These are phyloP conservation scores for Aureobasidium zeae DNA, from an alignment of 2,329 filamentous ascomycete species.

Conservation along the genomic window DNA sequence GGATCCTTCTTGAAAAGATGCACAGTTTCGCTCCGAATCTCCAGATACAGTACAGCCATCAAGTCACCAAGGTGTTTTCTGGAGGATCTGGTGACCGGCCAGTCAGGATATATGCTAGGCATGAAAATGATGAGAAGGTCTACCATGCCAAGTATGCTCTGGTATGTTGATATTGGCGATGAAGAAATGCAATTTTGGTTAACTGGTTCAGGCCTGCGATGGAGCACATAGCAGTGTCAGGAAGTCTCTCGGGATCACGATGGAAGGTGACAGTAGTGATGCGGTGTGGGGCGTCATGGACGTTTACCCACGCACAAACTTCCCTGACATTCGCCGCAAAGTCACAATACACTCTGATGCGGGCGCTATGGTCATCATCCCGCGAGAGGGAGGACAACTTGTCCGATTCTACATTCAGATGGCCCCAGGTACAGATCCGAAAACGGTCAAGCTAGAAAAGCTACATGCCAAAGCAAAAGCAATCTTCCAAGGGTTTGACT, in stretches of 20 bases:
- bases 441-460: too few species aligned
- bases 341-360: constrained; percentile 61
- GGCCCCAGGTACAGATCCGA: too few species aligned
- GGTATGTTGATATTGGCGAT: too few species aligned
- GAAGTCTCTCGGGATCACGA: constrained; percentile 20
- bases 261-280: constrained; percentile 24
- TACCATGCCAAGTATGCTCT: constrained; percentile 20
- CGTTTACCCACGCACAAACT: constrained; percentile 23
- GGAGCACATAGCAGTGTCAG: constrained; percentile 21
- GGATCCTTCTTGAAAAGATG: constrained; percentile 30
- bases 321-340: constrained; percentile 66
- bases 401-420: constrained; percentile 29
- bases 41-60: background rate
- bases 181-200: background rate
- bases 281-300: constrained; percentile 26
- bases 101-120: constrained; percentile 15
- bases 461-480: too few species aligned
- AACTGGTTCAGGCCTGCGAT: constrained; percentile 21
- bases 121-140: constrained; percentile 18
- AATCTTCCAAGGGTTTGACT: constrained; percentile 24
- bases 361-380: constrained; percentile 70
- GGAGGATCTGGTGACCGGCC: constrained; percentile 40
- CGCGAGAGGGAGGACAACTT: constrained; percentile 32
- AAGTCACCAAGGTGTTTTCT: constrained; percentile 47
- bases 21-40: background rate